Conservation (phyloP, 169 alveolate species). For the Theileria annulata region DNA sequence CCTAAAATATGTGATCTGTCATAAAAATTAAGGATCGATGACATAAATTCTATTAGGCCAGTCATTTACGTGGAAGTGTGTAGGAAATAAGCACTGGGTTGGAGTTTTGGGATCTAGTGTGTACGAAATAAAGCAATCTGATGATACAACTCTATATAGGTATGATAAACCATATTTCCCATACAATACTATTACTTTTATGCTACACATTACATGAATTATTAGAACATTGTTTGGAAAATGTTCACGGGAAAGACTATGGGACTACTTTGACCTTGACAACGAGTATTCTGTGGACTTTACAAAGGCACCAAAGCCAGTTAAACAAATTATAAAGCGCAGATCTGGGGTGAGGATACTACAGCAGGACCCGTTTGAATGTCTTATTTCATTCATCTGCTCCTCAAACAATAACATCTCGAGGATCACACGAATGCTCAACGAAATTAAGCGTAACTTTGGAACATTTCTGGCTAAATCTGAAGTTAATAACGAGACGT, state of each 20-base stretch:
- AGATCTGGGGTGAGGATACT: conserved; percentile 69
- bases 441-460: conserved; percentile 57
- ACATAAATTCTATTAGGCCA: conserved; percentile 36
- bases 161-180: conserved; percentile 26
- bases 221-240: conserved; percentile 38
- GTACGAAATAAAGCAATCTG: conserved; percentile 39
- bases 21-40: not conserved
- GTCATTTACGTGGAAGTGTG: conserved; percentile 52
- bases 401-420: conserved; percentile 80
- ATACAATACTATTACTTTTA: too few species aligned
- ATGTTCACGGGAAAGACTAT: conserved; percentile 12
- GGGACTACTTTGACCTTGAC: conserved; percentile 40
- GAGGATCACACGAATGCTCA: conserved; percentile 70
- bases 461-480: conserved; percentile 47
- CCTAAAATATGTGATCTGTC: not conserved
- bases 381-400: conserved; percentile 76
- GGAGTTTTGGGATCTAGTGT: conserved; percentile 50
- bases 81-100: conserved; percentile 45
- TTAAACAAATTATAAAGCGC: conserved; percentile 57
- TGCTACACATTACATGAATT: not conserved
- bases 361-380: conserved; percentile 75
- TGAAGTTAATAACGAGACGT: not conserved
- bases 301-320: conserved; percentile 57
- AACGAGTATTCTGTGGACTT: conserved; percentile 52
- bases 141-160: conserved; percentile 52